phyloP scores from a whole-genome alignment of 192 early-diverging fungal genomes.

The Umbelopsis vinacea region DNA sequence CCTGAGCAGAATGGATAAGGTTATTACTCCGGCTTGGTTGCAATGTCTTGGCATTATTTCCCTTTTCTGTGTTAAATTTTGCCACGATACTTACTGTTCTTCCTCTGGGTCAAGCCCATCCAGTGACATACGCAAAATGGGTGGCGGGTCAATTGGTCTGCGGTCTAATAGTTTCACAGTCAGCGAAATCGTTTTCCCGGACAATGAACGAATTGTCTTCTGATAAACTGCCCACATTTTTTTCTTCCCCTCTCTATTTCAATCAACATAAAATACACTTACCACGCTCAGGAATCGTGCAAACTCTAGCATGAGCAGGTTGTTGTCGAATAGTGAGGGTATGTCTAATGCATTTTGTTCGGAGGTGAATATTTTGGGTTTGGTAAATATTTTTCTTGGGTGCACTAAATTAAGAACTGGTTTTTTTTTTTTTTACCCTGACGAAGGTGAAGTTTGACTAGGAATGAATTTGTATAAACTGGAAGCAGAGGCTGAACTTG shows the following conservation, averaged over 20 bases:
- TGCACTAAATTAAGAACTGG: background rate
- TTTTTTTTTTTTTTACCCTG: slow-evolving; percentile 17
- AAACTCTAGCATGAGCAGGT: slow-evolving; percentile 33
- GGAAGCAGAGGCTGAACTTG: slow-evolving; percentile 3
- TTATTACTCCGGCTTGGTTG: slow-evolving; percentile 12
- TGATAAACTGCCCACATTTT: background rate
- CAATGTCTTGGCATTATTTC: slow-evolving; percentile 24
- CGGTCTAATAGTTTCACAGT: slow-evolving; percentile 30
- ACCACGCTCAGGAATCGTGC: slow-evolving; percentile 32
- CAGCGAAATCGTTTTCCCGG: slow-evolving; percentile 17
- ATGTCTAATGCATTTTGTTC: background rate
- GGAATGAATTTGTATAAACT: slow-evolving; percentile 21
- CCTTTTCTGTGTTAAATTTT: slow-evolving; percentile 7
- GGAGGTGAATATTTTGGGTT: background rate
- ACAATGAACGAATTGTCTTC: background rate
- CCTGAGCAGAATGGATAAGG: slow-evolving; percentile 1
- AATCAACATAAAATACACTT: background rate
- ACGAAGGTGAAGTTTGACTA: slow-evolving; percentile 7
- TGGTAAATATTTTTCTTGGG: too few species aligned
- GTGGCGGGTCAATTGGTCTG: slow-evolving; percentile 44
- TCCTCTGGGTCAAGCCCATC: slow-evolving; percentile 15
- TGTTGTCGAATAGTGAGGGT: slow-evolving; percentile 36
- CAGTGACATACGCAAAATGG: slow-evolving; percentile 33
- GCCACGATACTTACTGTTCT: slow-evolving; percentile 11
- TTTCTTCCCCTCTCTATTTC: background rate